Percentiles rank a stretch among this genome's conserved stretches.
Conservation (phyloP, 2,329 filamentous ascomycete species). For the Aspergillus texensis region DNA sequence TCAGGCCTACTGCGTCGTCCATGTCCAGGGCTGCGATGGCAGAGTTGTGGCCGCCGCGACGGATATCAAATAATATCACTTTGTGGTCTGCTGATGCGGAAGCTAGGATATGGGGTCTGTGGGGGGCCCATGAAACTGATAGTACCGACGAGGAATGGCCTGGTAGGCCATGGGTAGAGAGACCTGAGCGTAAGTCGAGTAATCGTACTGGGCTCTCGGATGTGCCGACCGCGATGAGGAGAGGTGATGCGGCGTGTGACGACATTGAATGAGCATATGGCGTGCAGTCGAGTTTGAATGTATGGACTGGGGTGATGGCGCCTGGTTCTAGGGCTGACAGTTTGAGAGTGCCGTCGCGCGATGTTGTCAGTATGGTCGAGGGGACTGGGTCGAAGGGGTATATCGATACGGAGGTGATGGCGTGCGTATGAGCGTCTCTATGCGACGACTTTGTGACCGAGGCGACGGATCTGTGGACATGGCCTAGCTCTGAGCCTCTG, state of each 20-base stretch:
- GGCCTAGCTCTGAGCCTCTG: slow-evolving; percentile 49
- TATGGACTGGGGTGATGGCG: slow-evolving; percentile 47
- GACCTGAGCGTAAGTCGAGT: slow-evolving; percentile 81
- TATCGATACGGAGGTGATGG: slow-evolving; percentile 51
- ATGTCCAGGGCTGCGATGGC: slow-evolving; percentile 78
- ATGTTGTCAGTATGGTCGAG: slow-evolving; percentile 49
- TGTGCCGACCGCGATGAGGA: slow-evolving; percentile 85
- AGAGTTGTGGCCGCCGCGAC: slow-evolving; percentile 68
- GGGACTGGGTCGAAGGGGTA: slow-evolving; percentile 53
- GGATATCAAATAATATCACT: slow-evolving; percentile 83
- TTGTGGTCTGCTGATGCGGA: slow-evolving; percentile 85
- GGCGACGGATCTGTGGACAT: slow-evolving; percentile 58
- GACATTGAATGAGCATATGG: slow-evolving; percentile 72
- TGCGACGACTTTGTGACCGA: slow-evolving; percentile 43
- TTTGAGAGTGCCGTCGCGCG: slow-evolving; percentile 50
- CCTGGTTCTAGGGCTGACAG: slow-evolving; percentile 44
- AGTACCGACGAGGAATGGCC: slow-evolving; percentile 69
- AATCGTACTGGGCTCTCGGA: slow-evolving; percentile 83
- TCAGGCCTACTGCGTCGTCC: slow-evolving; percentile 76
- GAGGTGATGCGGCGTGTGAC: slow-evolving; percentile 62
- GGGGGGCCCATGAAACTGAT: slow-evolving; percentile 78
- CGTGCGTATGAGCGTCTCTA: slow-evolving; percentile 45
- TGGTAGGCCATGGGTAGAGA: slow-evolving; percentile 70
- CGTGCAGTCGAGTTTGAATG: slow-evolving; percentile 49
- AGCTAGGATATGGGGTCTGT: slow-evolving; percentile 75